Base-by-base conservation (phyloP, 2,329 filamentous ascomycete genomes). In the Ophiobolus disseminans region DNA sequence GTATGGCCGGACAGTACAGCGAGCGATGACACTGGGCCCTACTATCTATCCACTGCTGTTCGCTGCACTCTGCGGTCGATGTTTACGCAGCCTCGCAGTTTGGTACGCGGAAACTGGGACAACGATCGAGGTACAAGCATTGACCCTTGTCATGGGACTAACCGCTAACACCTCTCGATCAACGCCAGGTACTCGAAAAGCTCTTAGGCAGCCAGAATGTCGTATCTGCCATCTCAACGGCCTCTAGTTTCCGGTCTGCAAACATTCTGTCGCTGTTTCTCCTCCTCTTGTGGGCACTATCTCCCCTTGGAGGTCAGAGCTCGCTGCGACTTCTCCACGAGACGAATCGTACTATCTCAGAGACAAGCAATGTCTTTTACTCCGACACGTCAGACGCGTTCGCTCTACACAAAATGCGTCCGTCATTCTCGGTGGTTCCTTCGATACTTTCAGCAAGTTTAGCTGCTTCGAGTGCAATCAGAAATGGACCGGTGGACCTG, bases 261-360 rank as follows among this genome's bases (percentile, higher is more conserved):
- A 32, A 38, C 20, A 21, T 45, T 17, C 42, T 39, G 10, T 38
- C 42, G 17, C 17, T 45, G 5, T 13, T 3, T 16, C 39, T 63
- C 1, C 38, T 60, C 11, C 22, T 56, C 5, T 34, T 62, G 1
- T 62, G 58, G 54, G 42, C 48, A 14, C 40, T 63, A 1, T 63
- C 60, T 3, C 57, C 60, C 6, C 25, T 63, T 10, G 60, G 60
- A 5, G 60, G 58, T 22, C 60, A 63, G 38, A 56, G 45, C 19
- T 50, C 55, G 34, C 34, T 61, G 4, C 48, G 55, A 10, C 22
- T 63, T 6, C 23, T 63, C 9, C 25, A 45, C 7, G 32, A 45
- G 19, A 31, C 41, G 10, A 45, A 45, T 16, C 20, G 13, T 14
- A 47, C 48, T 1, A 19, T 44, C 2, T 30, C 20, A 9, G 44